A percentile compares a stretch with the other conserved stretches of the same genome.
Evolutionary conservation across 2,329 filamentous ascomycete genomes (phyloP).

Genomic region (Aspergillus pseudoglaucus): DNA sequence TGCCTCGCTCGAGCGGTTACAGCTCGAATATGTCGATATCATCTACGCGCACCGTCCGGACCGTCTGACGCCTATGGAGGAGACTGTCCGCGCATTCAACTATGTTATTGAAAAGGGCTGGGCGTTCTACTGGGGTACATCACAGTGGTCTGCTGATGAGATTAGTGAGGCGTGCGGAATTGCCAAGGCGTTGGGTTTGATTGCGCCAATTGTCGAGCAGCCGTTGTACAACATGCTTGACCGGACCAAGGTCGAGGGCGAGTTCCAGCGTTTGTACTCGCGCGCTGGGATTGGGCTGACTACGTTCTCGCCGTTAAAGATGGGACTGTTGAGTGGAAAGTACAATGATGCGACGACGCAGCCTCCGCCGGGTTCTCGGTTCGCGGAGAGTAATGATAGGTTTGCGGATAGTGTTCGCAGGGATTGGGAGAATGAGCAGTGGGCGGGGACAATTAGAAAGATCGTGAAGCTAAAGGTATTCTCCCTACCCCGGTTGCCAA

Average conservation of each 20-base stretch:
- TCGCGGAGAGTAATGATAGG: conserved; percentile 51
- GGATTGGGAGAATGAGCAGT: conserved; percentile 38
- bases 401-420: conserved; percentile 47
- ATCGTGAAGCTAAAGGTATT: conserved; percentile 44
- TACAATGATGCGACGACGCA: conserved; percentile 55
- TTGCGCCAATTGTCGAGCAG: conserved; percentile 51
- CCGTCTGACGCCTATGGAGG: conserved; percentile 62
- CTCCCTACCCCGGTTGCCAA: not conserved
- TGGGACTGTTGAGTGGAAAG: conserved; percentile 60
- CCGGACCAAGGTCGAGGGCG: conserved; percentile 56
- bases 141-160: conserved; percentile 62
- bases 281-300: conserved; percentile 58
- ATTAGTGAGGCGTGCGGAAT: conserved; percentile 58
- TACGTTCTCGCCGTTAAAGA: conserved; percentile 56
- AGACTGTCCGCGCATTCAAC: conserved; percentile 66
- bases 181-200: conserved; percentile 54
- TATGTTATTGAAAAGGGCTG: conserved; percentile 62
- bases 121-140: conserved; percentile 66
- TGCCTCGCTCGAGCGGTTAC: conserved; percentile 53
- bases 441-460: conserved; percentile 46
- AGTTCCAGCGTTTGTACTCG: conserved; percentile 56
- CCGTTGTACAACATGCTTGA: conserved; percentile 61
- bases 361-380: conserved; percentile 50
- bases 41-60: conserved; percentile 68
- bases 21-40: conserved; percentile 63